Percentiles rank a stretch among this genome's conserved stretches.
These are phyloP conservation scores for Bertia moriformis DNA, from an alignment of 2,329 filamentous ascomycete genomes.

Conservation along the genomic window DNA sequence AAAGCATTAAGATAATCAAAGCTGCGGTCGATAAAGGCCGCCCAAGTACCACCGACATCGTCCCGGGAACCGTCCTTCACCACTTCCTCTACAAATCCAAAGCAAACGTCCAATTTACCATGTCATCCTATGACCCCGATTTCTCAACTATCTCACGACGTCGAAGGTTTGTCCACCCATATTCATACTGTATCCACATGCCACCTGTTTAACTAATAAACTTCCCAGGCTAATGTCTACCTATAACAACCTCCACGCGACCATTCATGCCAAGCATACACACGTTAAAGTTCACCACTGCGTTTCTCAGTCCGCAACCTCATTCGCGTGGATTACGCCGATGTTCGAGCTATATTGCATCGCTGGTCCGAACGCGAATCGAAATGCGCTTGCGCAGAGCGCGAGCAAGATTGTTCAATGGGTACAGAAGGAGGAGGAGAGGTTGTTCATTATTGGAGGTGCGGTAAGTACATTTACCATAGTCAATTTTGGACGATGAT, in stretches of 20 bases:
- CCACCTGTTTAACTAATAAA: slow-evolving; percentile 4
- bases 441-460: slow-evolving; percentile 94
- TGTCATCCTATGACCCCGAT: slow-evolving; percentile 64
- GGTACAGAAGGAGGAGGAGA: slow-evolving; percentile 81
- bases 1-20: slow-evolving; percentile 61
- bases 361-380: slow-evolving; percentile 58
- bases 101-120: slow-evolving; percentile 87
- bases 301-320: slow-evolving; percentile 59
- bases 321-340: slow-evolving; percentile 80
- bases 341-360: slow-evolving; percentile 90
- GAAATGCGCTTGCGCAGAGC: slow-evolving; percentile 60
- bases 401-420: slow-evolving; percentile 84
- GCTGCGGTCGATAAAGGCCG: slow-evolving; percentile 58
- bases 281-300: slow-evolving; percentile 78
- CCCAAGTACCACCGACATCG: slow-evolving; percentile 57
- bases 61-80: slow-evolving; percentile 64
- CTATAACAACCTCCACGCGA: slow-evolving; percentile 73
- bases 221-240: slow-evolving; percentile 56
- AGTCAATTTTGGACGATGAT: too few relatives aligned
- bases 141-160: slow-evolving; percentile 24
- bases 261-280: slow-evolving; percentile 70
- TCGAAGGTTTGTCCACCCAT: background rate
- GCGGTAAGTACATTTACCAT: slow-evolving; percentile 57
- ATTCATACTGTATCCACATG: too few relatives aligned
- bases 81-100: slow-evolving; percentile 95